These are phyloP conservation scores for Chrysopogon serrulatus DNA, from an alignment of 176 grass and related monocot species.

Conservation along the genomic window DNA sequence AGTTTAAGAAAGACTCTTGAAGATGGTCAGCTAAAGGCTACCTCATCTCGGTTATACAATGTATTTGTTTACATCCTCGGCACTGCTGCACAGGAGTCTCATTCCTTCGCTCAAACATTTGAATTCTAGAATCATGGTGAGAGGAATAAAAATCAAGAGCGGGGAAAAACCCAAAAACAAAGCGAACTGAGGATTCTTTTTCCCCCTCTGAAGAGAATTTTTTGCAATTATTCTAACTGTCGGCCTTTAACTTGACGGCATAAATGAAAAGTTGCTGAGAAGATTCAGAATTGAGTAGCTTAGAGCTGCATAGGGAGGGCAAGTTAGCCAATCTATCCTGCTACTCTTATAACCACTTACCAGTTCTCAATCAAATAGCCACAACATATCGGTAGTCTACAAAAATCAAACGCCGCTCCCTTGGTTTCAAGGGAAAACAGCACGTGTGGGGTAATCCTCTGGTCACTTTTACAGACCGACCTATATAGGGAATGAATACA, in stretches of 20 bases:
- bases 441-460: constrained; percentile 17
- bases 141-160: too few species aligned
- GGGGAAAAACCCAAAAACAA: not conserved
- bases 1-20: too few species aligned
- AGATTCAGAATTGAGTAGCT: not conserved
- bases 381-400: not conserved
- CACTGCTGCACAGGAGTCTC: too few species aligned
- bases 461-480: constrained; percentile 24
- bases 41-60: not conserved
- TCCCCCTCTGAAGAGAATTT: too few species aligned
- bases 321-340: not conserved
- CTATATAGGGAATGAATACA: constrained; percentile 11
- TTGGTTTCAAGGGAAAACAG: constrained; percentile 35
- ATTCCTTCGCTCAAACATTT: too few species aligned
- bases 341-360: not conserved
- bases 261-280: not conserved
- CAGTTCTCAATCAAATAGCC: not conserved
- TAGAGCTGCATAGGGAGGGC: not conserved
- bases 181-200: not conserved
- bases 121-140: too few species aligned
- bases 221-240: not conserved
- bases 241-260: not conserved
- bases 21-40: too few species aligned
- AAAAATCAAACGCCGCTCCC: constrained; percentile 9
- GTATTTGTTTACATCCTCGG: not conserved